Evolutionary conservation across 495 filamentous ascomycete species (phyloP), one percentile per base, ranked within the genome.

Genomic region (Chaetomium fimeti): DNA sequence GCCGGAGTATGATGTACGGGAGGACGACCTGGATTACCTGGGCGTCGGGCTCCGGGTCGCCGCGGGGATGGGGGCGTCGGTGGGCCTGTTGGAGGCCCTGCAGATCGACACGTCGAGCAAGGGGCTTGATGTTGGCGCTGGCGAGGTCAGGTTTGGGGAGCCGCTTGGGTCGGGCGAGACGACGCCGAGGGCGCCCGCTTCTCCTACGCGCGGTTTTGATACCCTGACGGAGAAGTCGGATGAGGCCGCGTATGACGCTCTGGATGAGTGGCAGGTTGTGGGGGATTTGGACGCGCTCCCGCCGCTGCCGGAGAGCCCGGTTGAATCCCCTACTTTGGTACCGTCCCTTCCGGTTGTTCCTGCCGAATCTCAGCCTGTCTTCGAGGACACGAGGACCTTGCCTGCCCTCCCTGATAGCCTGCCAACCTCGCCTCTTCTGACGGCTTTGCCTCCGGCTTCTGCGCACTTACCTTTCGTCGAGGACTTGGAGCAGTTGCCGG

Each of bases 121-220:
- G 32, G 29, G 5, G 61, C 67, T 57, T 3, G 16, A 18, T 32
- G 15, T 20, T 5, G 49, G 20, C 3, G 32, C 22, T 25, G 29
- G 58, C 6, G 28, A 48, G 32, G 15, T 57, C 15, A 56, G 52
- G 18, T 58, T 67, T 45, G 58, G 59, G 15, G 74, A 73, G 22
- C 54, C 69, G 5, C 67, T 76, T 6, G 74, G 68, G 8, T 75
- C 71, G 1, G 56, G 74, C 20, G 72, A 78, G 65, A 72, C 71
- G 5, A 78, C 76, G 47, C 74, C 77, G n/a, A 73, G 67, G 61
- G 74, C 73, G 25, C 18, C 36, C 32, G 54, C 42, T 16, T 22
- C 20, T 47, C 43, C 62, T 42, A 29, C 57, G 2, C 22, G 9
- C 3, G 29, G 52, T 16, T 55, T 55, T 5, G 25, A 29, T 16